phyloP scores from a whole-genome alignment of 768 basidiomycete species.

The Suillus occidentalis region DNA sequence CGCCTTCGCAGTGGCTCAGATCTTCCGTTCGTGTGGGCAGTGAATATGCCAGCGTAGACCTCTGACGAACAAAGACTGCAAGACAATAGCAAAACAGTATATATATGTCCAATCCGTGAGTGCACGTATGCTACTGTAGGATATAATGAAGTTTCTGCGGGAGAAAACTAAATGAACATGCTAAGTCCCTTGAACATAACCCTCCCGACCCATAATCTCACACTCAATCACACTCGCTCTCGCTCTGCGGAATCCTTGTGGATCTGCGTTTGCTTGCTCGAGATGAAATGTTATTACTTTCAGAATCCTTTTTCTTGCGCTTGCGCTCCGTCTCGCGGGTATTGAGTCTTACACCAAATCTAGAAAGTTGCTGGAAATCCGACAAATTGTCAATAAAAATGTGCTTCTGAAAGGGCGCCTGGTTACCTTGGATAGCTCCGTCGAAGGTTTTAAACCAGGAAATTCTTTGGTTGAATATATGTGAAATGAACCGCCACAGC shows the following conservation, averaged over 20 bases:
- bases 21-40: background rate
- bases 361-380: slow-evolving; percentile 30
- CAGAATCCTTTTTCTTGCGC: slow-evolving; percentile 31
- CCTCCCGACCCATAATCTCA: too few relatives aligned
- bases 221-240: slow-evolving; percentile 24
- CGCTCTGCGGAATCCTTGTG: slow-evolving; percentile 13
- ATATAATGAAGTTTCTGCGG: background rate
- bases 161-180: background rate
- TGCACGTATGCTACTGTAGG: background rate
- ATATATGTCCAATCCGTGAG: background rate
- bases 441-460: slow-evolving; percentile 67
- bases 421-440: slow-evolving; percentile 64
- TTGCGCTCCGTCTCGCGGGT: slow-evolving; percentile 39
- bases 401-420: background rate
- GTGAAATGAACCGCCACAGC: slow-evolving; percentile 64
- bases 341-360: slow-evolving; percentile 36
- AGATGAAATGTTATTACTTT: slow-evolving; percentile 7
- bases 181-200: background rate
- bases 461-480: slow-evolving; percentile 77
- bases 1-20: background rate
- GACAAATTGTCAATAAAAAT: background rate
- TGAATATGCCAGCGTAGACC: too few relatives aligned
- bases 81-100: background rate
- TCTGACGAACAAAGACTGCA: too few relatives aligned
- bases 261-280: background rate